phyloP scores from a whole-genome alignment of 345 rosid species.

The Aurinia saxatilis region DNA sequence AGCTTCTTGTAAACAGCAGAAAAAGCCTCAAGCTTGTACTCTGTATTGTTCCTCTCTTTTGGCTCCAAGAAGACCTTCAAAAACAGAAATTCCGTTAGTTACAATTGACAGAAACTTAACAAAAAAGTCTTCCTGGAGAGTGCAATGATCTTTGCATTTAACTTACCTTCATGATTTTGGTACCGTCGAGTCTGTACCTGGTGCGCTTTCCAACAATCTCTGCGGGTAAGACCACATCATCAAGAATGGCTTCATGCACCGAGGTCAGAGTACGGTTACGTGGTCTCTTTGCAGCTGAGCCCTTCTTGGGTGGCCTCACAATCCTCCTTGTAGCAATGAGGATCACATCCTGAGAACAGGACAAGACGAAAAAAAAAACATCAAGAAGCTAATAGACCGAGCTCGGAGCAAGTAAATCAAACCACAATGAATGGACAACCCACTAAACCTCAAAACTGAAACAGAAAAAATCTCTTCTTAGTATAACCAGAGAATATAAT shows the following conservation, averaged over 20 bases:
- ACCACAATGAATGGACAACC: not conserved
- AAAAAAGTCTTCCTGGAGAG: not conserved
- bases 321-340: conserved; percentile 74
- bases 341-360: conserved; percentile 52
- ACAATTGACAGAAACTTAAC: not conserved
- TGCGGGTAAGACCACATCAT: conserved; percentile 81
- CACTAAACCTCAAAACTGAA: not conserved
- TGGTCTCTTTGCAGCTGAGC: conserved; percentile 88
- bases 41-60: conserved; percentile 71
- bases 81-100: not conserved
- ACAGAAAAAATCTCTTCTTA: not conserved
- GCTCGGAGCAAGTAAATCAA: not conserved
- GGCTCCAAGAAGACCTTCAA: conserved; percentile 74
- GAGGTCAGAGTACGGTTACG: conserved; percentile 78
- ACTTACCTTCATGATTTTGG: conserved; percentile 74
- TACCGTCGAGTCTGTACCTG: conserved; percentile 71
- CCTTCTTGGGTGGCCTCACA: conserved; percentile 84
- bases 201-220: conserved; percentile 90
- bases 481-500: not conserved
- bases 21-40: conserved; percentile 73
- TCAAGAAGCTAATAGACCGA: not conserved
- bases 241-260: conserved; percentile 80
- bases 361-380: not conserved
- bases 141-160: not conserved
- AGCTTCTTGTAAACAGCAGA: conserved; percentile 79